Conservation (phyloP, 2,329 filamentous ascomycete genomes). For the Pestalotiopsis sp. region DNA sequence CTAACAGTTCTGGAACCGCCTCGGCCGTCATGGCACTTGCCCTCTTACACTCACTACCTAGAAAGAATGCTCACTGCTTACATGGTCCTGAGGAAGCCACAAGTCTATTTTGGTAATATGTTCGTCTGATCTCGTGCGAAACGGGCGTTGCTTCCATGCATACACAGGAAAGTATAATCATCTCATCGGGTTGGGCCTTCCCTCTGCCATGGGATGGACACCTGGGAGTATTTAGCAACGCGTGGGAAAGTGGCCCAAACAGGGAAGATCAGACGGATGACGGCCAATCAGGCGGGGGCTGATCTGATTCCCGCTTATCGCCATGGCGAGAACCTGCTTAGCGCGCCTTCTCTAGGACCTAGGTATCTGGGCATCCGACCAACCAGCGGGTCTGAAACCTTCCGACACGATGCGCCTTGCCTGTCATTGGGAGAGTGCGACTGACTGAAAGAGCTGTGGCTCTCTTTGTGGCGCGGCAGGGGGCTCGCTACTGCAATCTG, state of each 20-base stretch:
- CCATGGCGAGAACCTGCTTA: neutral
- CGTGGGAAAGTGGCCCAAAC: conserved; percentile 7
- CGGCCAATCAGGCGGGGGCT: conserved; percentile 5
- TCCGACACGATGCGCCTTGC: neutral
- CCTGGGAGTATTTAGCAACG: conserved; percentile 1
- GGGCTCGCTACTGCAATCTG: conserved; percentile 7
- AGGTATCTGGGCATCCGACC: neutral
- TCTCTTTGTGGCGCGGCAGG: conserved; percentile 11
- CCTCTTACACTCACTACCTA: neutral
- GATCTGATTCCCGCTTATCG: neutral
- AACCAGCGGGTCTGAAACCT: neutral
- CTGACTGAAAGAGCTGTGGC: neutral
- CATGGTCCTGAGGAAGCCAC: neutral
- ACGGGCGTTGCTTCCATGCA: neutral
- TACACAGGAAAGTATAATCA: neutral
- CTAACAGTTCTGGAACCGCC: no score
- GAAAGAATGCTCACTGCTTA: no score
- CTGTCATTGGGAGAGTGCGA: neutral
- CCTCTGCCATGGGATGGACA: neutral
- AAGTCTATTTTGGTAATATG: neutral
- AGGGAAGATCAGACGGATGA: conserved; percentile 8
- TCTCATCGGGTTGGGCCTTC: neutral
- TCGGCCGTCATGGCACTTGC: neutral
- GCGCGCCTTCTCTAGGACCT: neutral
- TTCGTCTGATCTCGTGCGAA: neutral